Conservation (phyloP, 148 eudicot genomes). For the Rheum nobile region DNA sequence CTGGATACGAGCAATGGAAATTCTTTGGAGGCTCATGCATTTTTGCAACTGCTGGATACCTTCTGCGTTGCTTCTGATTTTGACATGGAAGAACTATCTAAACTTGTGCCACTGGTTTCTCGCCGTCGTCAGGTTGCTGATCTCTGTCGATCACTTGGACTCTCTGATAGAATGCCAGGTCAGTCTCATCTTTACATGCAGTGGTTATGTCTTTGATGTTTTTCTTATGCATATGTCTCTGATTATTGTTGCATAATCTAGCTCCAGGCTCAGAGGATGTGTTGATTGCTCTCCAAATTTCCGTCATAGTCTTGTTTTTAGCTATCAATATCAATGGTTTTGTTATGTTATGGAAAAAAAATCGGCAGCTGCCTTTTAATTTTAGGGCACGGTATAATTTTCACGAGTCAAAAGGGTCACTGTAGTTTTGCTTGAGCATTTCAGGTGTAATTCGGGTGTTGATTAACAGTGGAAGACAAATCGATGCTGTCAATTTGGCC, state of each 20-base stretch:
- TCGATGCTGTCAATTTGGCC: constrained; percentile 95
- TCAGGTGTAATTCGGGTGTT: constrained; percentile 78
- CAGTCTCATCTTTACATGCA: constrained; percentile 7
- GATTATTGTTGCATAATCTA: too few species aligned
- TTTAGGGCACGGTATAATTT: background rate
- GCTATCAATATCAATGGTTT: too few species aligned
- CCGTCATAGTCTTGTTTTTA: too few species aligned
- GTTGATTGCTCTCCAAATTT: too few species aligned
- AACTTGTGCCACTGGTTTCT: constrained; percentile 92
- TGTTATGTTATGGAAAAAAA: background rate
- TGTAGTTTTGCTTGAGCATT: background rate
- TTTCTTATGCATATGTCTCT: background rate
- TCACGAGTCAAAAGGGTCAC: background rate
- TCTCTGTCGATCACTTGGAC: constrained; percentile 90
- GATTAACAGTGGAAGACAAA: constrained; percentile 82
- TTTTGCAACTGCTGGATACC: constrained; percentile 79
- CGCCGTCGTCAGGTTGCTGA: constrained; percentile 98
- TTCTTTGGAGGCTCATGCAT: constrained; percentile 99
- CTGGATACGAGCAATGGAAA: constrained; percentile 90
- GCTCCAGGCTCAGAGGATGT: too few species aligned
- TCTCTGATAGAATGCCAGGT: constrained; percentile 92
- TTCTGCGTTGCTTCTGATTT: constrained; percentile 75
- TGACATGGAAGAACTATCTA: constrained; percentile 56
- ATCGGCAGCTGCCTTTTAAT: background rate
- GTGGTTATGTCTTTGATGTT: background rate